These are phyloP conservation scores for Gynochthodes officinalis DNA, from an alignment of 257 asterid species.

Conservation along the genomic window DNA sequence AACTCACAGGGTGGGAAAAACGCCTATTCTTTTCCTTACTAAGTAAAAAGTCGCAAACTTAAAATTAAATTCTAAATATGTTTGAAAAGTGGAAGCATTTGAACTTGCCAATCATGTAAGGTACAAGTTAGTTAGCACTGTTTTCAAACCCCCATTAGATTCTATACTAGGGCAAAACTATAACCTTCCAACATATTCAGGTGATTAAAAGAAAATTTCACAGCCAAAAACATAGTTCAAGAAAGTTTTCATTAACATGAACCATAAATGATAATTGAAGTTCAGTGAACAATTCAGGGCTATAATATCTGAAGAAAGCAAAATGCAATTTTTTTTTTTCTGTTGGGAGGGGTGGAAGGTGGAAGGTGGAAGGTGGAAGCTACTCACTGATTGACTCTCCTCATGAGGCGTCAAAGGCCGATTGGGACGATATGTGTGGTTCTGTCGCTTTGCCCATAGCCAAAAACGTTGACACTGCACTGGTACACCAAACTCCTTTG, in stretches of 20 bases:
- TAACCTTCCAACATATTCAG: neutral
- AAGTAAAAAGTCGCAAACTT: neutral
- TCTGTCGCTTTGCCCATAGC: slow-evolving; percentile 92
- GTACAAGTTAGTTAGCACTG: neutral
- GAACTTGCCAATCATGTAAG: neutral
- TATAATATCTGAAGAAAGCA: neutral
- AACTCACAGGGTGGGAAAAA: neutral
- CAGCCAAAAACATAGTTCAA: neutral
- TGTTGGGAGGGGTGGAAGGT: neutral
- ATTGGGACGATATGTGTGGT: slow-evolving; percentile 86
- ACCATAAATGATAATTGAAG: neutral
- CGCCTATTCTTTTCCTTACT: neutral
- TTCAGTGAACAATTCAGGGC: neutral
- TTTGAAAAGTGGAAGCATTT: neutral
- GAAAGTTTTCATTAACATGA: neutral
- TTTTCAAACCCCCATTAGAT: neutral
- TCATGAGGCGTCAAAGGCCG: slow-evolving; percentile 69
- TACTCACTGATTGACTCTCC: slow-evolving; percentile 71
- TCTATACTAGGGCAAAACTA: neutral
- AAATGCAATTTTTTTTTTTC: neutral
- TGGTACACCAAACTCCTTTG: slow-evolving; percentile 79
- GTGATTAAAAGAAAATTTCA: neutral
- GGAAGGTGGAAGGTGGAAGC: neutral
- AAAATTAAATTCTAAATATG: neutral
- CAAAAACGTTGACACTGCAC: slow-evolving; percentile 79